These are phyloP conservation scores for Phlebiopsis flavidoalba DNA, from an alignment of 768 basidiomycete genomes.

Conservation along the genomic window DNA sequence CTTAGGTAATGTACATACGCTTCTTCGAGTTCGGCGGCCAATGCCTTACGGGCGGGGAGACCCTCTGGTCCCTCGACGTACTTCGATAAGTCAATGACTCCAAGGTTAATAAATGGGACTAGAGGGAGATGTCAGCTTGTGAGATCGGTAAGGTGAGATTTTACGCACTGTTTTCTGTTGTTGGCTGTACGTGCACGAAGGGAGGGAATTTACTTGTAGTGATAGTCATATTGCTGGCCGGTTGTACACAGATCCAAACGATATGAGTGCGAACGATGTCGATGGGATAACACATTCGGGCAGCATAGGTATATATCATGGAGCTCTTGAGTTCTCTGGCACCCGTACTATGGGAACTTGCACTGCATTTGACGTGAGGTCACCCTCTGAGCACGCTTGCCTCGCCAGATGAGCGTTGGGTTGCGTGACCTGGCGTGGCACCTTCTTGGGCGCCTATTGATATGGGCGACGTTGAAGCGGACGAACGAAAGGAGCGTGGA, in stretches of 20 bases:
- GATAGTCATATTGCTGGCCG: not conserved
- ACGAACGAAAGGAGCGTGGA: too few relatives aligned
- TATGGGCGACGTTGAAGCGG: not conserved
- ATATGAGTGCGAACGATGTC: not conserved
- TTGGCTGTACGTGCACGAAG: not conserved
- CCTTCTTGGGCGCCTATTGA: not conserved
- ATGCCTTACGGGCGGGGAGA: not conserved
- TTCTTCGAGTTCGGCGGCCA: not conserved
- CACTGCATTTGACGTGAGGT: not conserved
- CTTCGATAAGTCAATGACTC: not conserved
- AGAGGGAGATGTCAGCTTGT: not conserved
- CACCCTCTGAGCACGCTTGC: not conserved
- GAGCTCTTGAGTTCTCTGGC: too few relatives aligned
- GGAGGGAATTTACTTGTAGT: not conserved
- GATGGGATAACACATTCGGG: not conserved
- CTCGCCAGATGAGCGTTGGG: not conserved
- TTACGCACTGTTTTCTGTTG: not conserved
- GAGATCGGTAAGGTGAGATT: not conserved
- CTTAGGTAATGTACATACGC: not conserved
- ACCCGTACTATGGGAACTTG: not conserved
- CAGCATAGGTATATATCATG: not conserved
- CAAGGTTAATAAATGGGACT: not conserved
- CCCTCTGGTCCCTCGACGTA: not conserved
- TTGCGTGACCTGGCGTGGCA: not conserved
- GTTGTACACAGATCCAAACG: too few relatives aligned